Conservation (phyloP, 306 rosid species). For the Ormosia semicastrata region DNA sequence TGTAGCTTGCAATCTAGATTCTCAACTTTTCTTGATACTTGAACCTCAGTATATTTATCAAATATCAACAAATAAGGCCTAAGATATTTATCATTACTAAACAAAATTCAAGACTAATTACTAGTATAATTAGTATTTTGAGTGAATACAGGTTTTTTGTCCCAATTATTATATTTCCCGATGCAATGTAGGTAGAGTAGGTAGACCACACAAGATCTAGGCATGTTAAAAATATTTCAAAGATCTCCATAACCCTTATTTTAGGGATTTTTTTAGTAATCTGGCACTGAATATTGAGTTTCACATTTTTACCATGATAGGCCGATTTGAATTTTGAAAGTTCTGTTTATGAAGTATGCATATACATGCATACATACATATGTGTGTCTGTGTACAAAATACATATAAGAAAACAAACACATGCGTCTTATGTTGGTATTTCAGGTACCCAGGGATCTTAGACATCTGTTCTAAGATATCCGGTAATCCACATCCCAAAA, state of each 20-base stretch:
- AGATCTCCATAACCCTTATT: background rate
- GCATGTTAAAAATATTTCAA: conserved; percentile 15
- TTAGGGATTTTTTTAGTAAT: background rate
- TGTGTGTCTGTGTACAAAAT: background rate
- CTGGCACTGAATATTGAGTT: background rate
- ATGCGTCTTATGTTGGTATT: background rate
- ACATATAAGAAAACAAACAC: background rate
- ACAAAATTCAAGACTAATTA: background rate
- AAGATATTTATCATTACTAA: background rate
- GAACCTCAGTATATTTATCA: background rate
- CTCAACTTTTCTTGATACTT: background rate
- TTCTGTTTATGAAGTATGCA: background rate
- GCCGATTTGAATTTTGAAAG: background rate
- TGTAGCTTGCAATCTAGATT: background rate
- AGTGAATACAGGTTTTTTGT: background rate
- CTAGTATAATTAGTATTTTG: background rate
- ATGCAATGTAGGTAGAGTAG: background rate
- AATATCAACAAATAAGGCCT: conserved; percentile 10
- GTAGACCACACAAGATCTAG: background rate
- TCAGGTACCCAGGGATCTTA: background rate
- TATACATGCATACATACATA: background rate
- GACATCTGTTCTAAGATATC: background rate
- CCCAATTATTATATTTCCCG: conserved; percentile 4
- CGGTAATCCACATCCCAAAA: background rate
- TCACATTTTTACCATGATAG: background rate